Percentiles rank a stretch among this genome's conserved stretches.
phyloP scores from a whole-genome alignment of 2,329 filamentous ascomycete species.

The Davidsoniella australis region DNA sequence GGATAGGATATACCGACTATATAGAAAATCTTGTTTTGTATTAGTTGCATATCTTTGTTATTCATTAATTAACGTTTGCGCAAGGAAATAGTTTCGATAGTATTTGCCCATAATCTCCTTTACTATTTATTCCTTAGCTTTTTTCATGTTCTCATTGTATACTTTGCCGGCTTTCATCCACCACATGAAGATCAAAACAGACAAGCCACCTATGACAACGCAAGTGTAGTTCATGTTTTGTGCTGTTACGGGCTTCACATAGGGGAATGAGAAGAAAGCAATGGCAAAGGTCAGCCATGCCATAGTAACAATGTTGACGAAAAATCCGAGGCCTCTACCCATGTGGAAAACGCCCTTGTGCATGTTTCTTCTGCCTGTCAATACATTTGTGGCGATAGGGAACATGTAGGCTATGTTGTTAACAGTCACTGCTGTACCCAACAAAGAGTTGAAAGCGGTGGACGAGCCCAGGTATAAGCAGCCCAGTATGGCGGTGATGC shows the following conservation, averaged over 20 bases:
- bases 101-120: neutral
- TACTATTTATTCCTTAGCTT: conserved; percentile 18
- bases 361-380: conserved; percentile 24
- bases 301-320: conserved; percentile 22
- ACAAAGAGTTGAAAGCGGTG: conserved; percentile 28
- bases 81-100: no score
- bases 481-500: conserved; percentile 23
- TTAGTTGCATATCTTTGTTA: no score
- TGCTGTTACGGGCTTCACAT: conserved; percentile 22
- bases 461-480: conserved; percentile 26
- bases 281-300: conserved; percentile 25
- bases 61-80: no score
- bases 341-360: conserved; percentile 24
- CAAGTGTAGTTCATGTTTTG: conserved; percentile 29
- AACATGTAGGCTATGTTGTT: conserved; percentile 29
- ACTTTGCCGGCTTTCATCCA: conserved; percentile 25
- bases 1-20: no score
- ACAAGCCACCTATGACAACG: conserved; percentile 25
- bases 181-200: conserved; percentile 23
- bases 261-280: conserved; percentile 28
- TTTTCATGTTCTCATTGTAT: conserved; percentile 23
- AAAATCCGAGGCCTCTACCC: conserved; percentile 18
- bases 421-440: conserved; percentile 24
- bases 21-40: no score
- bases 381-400: conserved; percentile 27